Conservation (phyloP, 805 yeast genomes). For the Metschnikowia santaceciliae region DNA sequence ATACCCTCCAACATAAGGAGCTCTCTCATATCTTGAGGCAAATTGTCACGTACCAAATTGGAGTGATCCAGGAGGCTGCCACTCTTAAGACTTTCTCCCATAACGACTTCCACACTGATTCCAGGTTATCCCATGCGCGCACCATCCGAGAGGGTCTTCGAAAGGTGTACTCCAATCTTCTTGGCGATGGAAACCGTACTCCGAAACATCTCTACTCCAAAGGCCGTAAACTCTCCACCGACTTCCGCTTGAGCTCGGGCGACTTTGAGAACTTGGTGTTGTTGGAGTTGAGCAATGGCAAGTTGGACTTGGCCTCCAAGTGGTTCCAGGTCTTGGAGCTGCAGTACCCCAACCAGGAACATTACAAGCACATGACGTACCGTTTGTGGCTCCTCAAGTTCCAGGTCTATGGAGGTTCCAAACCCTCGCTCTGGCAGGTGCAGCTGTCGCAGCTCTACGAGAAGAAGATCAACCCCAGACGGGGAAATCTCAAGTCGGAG, state of each 20-base stretch:
- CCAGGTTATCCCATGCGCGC: constrained; percentile 10
- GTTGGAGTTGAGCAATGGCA: constrained; percentile 33
- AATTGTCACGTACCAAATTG: constrained; percentile 13
- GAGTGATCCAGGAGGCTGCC: constrained; percentile 9
- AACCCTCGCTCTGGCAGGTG: constrained; percentile 30
- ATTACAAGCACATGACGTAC: constrained; percentile 23
- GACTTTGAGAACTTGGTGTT: constrained; percentile 39
- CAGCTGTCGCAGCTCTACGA: constrained; percentile 19
- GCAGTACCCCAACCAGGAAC: constrained; percentile 16
- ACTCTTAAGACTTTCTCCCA: constrained; percentile 5
- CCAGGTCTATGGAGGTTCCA: constrained; percentile 30
- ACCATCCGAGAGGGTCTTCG: constrained; percentile 14
- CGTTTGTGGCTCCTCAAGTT: constrained; percentile 35
- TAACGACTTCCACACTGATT: not conserved
- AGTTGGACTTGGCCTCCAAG: constrained; percentile 36
- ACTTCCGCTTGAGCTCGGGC: constrained; percentile 1
- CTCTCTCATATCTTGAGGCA: constrained; percentile 11
- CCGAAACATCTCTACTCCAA: constrained; percentile 9
- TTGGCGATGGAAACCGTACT: constrained; percentile 3
- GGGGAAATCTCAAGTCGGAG: constrained; percentile 18
- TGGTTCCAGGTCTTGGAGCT: constrained; percentile 36
- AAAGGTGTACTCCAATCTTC: constrained; percentile 13
- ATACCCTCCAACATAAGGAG: constrained; percentile 10
- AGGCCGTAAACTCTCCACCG: not conserved
- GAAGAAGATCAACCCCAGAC: constrained; percentile 18